phyloP scores from a whole-genome alignment of 345 rosid genomes.

The Pistacia integerrima region DNA sequence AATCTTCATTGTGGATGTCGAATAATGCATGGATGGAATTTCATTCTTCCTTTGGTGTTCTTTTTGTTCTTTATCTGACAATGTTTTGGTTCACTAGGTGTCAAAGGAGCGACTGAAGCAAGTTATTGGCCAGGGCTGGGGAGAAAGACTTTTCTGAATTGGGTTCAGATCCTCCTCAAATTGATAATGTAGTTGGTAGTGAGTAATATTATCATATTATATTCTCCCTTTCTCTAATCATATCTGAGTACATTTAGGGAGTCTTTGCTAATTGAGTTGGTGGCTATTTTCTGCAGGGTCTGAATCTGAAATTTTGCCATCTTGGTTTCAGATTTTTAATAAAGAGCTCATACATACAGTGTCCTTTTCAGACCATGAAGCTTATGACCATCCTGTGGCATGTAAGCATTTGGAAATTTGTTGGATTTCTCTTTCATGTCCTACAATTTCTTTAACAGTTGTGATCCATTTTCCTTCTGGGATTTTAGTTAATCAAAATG shows the following conservation, averaged over 20 bases:
- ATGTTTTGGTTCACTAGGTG: slow-evolving; percentile 47
- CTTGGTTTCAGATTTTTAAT: slow-evolving; percentile 87
- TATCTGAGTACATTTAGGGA: not conserved
- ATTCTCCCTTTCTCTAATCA: not conserved
- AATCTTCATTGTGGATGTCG: not conserved
- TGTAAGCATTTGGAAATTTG: slow-evolving; percentile 55
- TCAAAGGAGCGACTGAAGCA: slow-evolving; percentile 76
- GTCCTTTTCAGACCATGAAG: slow-evolving; percentile 92
- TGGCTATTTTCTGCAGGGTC: slow-evolving; percentile 51
- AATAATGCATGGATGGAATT: not conserved
- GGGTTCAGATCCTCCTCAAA: slow-evolving; percentile 61
- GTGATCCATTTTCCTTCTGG: slow-evolving; percentile 10
- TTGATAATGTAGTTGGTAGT: slow-evolving; percentile 62
- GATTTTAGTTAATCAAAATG: not conserved
- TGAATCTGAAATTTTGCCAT: slow-evolving; percentile 68
- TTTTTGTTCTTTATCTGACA: slow-evolving; percentile 22
- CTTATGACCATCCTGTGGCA: slow-evolving; percentile 98
- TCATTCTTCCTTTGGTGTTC: not conserved
- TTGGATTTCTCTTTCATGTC: slow-evolving; percentile 7
- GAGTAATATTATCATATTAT: slow-evolving; percentile 31
- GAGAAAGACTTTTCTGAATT: slow-evolving; percentile 59
- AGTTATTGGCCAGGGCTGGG: slow-evolving; percentile 71
- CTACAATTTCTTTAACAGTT: not conserved
- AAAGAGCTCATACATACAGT: slow-evolving; percentile 71
- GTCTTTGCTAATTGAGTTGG: not conserved